These are phyloP conservation scores for Alternaria gansuensis DNA, from an alignment of 2,329 filamentous ascomycete species.

Conservation along the genomic window DNA sequence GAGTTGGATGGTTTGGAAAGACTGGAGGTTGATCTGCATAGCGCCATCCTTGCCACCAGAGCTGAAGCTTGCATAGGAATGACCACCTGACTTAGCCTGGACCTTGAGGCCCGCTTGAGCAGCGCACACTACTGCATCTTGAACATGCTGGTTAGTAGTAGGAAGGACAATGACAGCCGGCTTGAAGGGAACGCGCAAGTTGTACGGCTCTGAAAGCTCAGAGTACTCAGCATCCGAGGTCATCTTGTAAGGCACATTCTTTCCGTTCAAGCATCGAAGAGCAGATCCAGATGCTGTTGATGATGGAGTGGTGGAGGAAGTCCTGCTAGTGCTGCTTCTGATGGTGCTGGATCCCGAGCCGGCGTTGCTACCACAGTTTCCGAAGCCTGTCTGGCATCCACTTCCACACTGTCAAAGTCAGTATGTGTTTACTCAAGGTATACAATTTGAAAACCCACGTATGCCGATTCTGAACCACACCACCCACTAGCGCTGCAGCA, in stretches of 20 bases:
- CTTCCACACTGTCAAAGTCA: conserved; percentile 38
- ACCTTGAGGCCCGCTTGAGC: conserved; percentile 61
- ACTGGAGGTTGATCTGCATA: conserved; percentile 59
- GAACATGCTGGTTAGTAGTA: conserved; percentile 62
- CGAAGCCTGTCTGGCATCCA: conserved; percentile 47
- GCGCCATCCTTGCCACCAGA: conserved; percentile 61
- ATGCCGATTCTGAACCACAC: conserved; percentile 50
- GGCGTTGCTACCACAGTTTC: conserved; percentile 38
- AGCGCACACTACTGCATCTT: conserved; percentile 67
- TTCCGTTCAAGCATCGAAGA: conserved; percentile 45
- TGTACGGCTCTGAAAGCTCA: conserved; percentile 49
- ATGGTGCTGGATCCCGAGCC: conserved; percentile 23
- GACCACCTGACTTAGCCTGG: conserved; percentile 70
- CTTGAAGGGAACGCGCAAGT: conserved; percentile 49
- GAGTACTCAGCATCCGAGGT: conserved; percentile 36
- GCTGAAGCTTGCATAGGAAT: conserved; percentile 67
- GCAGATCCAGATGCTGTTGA: conserved; percentile 23
- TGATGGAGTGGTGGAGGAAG: conserved; percentile 28
- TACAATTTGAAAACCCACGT: conserved; percentile 5
- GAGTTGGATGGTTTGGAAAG: conserved; percentile 57
- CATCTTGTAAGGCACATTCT: conserved; percentile 48
- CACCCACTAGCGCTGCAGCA: conserved; percentile 55
- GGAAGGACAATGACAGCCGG: conserved; percentile 68
- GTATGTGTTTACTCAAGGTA: conserved; percentile 19
- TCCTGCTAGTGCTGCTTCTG: conserved; percentile 24